These are phyloP conservation scores for Pseudisothecium myosuroides DNA, from an alignment of 225 moss, liverwort and hornwort species.

Conservation along the genomic window DNA sequence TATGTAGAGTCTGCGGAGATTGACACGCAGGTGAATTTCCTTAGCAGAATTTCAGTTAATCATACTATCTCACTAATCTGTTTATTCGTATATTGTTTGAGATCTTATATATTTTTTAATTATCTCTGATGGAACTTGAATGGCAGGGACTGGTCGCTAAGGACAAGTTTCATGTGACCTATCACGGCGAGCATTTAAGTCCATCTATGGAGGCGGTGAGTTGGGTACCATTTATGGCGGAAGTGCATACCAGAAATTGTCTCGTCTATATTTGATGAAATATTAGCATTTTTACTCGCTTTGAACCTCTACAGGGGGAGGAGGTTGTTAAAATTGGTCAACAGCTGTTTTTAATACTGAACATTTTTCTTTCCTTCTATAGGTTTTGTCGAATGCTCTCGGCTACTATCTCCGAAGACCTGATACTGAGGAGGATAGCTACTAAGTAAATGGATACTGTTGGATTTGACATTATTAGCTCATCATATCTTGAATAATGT, in stretches of 20 bases:
- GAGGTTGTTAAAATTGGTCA: not conserved
- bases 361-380: not conserved
- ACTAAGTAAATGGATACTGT: conserved; percentile 12
- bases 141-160: conserved; percentile 71
- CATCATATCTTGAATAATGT: not conserved
- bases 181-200: conserved; percentile 67
- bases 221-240: not conserved
- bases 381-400: conserved; percentile 65
- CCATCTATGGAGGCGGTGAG: conserved; percentile 64
- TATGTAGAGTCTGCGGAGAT: conserved; percentile 90
- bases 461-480: not conserved
- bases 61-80: not conserved
- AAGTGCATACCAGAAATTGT: not conserved
- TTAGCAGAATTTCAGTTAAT: not conserved
- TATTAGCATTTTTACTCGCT: not conserved
- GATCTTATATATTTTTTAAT: not conserved
- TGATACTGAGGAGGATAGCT: conserved; percentile 82
- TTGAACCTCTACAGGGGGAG: not conserved
- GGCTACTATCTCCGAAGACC: conserved; percentile 71
- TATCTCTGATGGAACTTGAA: not conserved
- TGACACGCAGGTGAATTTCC: conserved; percentile 44
- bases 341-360: not conserved
- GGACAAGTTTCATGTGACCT: conserved; percentile 76
- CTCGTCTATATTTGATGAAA: not conserved
- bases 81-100: not conserved